Percentiles rank a stretch among this genome's conserved stretches.
Conservation (phyloP, 495 filamentous ascomycete species). For the Daldinia bambusicola region DNA sequence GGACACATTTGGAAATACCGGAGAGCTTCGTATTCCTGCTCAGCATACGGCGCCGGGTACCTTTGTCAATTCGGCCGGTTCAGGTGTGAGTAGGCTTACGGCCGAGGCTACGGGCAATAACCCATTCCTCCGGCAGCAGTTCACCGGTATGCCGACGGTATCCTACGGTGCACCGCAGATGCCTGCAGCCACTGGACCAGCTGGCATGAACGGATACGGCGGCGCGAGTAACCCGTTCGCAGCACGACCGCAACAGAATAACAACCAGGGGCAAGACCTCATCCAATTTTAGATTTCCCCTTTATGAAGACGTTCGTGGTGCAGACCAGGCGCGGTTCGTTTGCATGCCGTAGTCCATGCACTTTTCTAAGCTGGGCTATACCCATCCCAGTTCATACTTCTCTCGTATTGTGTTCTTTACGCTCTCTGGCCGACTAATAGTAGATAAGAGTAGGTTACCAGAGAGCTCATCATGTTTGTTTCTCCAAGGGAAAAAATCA, state of each 20-base stretch:
- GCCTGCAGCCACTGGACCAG: conserved; percentile 83
- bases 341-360: conserved; percentile 20
- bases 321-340: conserved; percentile 25
- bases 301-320: conserved; percentile 22
- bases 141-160: conserved; percentile 78
- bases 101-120: conserved; percentile 87
- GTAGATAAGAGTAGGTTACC: conserved; percentile 28
- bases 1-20: conserved; percentile 97
- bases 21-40: conserved; percentile 91
- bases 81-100: conserved; percentile 73
- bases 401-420: conserved; percentile 21
- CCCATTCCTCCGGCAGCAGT: conserved; percentile 85
- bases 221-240: conserved; percentile 80
- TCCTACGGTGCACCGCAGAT: conserved; percentile 65
- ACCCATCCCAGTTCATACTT: conserved; percentile 26
- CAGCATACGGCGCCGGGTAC: conserved; percentile 97
- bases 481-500: conserved; percentile 31
- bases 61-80: conserved; percentile 94
- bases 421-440: conserved; percentile 12
- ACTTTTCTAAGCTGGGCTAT: conserved; percentile 37
- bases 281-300: conserved; percentile 79
- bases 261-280: conserved; percentile 78
- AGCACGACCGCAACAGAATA: conserved; percentile 67
- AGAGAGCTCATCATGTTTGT: conserved; percentile 19
- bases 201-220: conserved; percentile 57